Evolutionary conservation across 2,329 filamentous ascomycete species (phyloP).

Genomic region (Aspergillus pseudoviridinutans): DNA sequence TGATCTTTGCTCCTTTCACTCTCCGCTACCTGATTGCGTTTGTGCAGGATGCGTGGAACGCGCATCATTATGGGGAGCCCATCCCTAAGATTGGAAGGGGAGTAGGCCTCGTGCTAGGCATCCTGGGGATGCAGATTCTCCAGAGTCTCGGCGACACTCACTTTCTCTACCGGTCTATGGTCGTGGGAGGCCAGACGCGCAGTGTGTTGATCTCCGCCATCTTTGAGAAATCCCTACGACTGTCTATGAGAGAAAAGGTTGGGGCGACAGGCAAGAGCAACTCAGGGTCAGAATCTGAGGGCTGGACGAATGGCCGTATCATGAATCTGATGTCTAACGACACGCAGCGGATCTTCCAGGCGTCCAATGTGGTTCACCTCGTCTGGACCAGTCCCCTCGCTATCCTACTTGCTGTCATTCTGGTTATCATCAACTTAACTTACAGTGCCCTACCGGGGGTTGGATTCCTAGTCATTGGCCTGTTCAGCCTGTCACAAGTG

Average conservation of each 20-base stretch:
- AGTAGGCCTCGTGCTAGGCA: conserved; percentile 74
- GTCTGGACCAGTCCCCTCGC: conserved; percentile 74
- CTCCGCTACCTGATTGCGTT: conserved; percentile 84
- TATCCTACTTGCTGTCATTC: conserved; percentile 69
- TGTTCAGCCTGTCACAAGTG: conserved; percentile 70
- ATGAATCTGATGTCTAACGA: conserved; percentile 91
- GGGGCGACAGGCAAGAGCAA: conserved; percentile 55
- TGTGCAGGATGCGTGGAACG: conserved; percentile 69
- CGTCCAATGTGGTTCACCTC: background rate
- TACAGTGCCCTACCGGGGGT: conserved; percentile 90
- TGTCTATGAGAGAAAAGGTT: conserved; percentile 79
- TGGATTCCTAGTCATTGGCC: conserved; percentile 69
- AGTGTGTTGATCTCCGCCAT: conserved; percentile 77
- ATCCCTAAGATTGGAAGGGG: conserved; percentile 67
- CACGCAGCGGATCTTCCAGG: conserved; percentile 41
- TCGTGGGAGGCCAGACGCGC: conserved; percentile 75
- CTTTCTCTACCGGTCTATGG: conserved; percentile 87
- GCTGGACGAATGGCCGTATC: conserved; percentile 86
- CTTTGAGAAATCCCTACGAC: conserved; percentile 82
- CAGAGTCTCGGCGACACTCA: conserved; percentile 78
- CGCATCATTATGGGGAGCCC: conserved; percentile 47
- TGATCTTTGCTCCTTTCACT: conserved; percentile 77
- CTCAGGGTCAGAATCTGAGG: conserved; percentile 47
- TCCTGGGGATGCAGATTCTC: conserved; percentile 75
- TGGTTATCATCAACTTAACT: conserved; percentile 70